Percentiles rank a stretch among this genome's conserved stretches.
These are phyloP conservation scores for Gymnopilus junonius DNA, from an alignment of 768 basidiomycete genomes.

Conservation along the genomic window DNA sequence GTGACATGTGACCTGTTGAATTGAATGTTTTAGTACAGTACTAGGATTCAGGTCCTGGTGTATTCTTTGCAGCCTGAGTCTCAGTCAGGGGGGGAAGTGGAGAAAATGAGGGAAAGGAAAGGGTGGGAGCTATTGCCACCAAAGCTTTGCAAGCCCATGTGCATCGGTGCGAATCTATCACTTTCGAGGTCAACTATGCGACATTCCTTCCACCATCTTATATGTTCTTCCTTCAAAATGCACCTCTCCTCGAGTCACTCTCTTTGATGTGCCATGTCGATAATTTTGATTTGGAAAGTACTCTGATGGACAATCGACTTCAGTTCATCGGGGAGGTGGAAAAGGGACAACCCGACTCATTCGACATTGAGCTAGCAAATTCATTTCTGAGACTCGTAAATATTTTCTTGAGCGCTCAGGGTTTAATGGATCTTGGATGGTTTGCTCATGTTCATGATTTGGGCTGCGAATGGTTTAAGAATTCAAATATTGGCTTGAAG, in stretches of 20 bases:
- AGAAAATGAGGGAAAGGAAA: background rate
- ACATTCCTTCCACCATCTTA: background rate
- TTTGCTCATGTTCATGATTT: background rate
- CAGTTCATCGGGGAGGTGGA: background rate
- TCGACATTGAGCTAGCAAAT: too few relatives aligned
- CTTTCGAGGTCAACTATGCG: background rate
- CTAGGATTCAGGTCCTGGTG: background rate
- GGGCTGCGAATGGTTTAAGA: background rate
- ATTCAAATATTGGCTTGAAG: background rate
- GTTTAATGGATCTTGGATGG: background rate
- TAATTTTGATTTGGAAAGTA: background rate
- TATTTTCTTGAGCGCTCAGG: background rate
- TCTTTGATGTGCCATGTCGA: background rate
- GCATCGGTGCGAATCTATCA: background rate
- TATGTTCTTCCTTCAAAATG: background rate
- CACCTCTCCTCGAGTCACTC: background rate
- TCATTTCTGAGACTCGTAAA: too few relatives aligned
- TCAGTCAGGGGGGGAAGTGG: background rate
- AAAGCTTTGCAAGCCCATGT: background rate
- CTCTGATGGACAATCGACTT: background rate
- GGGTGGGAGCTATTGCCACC: background rate
- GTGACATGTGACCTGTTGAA: too few relatives aligned
- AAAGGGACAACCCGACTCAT: background rate
- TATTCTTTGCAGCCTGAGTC: background rate
- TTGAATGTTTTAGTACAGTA: too few relatives aligned